Percentiles rank a stretch among this genome's conserved stretches.
phyloP scores from a whole-genome alignment of 1,139 yeast genomes.

The Taiozyma sp. region DNA sequence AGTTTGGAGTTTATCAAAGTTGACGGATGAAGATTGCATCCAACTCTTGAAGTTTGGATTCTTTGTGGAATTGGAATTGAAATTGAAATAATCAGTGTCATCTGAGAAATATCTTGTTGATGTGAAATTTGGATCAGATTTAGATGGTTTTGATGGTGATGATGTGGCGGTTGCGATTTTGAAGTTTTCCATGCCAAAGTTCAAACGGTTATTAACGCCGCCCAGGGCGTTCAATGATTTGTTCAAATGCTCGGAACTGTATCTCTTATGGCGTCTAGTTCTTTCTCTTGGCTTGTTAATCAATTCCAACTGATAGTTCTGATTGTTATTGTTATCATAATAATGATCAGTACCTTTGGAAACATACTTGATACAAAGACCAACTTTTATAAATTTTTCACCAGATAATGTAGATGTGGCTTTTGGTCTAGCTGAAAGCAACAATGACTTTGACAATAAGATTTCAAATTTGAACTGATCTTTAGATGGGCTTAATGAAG shows the following conservation, averaged over 20 bases:
- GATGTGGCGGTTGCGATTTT: background rate
- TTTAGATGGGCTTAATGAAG: conserved; percentile 46
- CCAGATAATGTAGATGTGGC: background rate
- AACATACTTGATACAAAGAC: conserved; percentile 22
- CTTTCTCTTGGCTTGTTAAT: conserved; percentile 6
- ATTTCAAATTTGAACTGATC: conserved; percentile 33
- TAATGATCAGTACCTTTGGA: conserved; percentile 12
- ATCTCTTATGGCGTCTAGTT: conserved; percentile 1
- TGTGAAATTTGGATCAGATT: conserved; percentile 4
- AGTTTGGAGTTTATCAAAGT: background rate
- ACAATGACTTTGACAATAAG: conserved; percentile 18
- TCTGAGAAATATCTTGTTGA: conserved; percentile 20
- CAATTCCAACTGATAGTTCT: conserved; percentile 19
- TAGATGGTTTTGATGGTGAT: conserved; percentile 2
- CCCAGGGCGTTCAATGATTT: background rate
- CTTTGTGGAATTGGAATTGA: conserved; percentile 13
- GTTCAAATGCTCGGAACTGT: background rate
- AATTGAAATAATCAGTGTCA: conserved; percentile 24
- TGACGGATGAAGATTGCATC: conserved; percentile 4
- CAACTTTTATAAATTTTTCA: conserved; percentile 12
- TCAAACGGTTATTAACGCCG: background rate
- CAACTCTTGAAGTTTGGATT: conserved; percentile 7
- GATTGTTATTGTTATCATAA: conserved; percentile 22
- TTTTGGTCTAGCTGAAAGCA: conserved; percentile 10
- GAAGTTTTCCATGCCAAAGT: background rate